Percentiles rank a stretch among this genome's conserved stretches.
These are phyloP conservation scores for Chionographis japonica DNA, from an alignment of 106 monocot species.

Conservation along the genomic window DNA sequence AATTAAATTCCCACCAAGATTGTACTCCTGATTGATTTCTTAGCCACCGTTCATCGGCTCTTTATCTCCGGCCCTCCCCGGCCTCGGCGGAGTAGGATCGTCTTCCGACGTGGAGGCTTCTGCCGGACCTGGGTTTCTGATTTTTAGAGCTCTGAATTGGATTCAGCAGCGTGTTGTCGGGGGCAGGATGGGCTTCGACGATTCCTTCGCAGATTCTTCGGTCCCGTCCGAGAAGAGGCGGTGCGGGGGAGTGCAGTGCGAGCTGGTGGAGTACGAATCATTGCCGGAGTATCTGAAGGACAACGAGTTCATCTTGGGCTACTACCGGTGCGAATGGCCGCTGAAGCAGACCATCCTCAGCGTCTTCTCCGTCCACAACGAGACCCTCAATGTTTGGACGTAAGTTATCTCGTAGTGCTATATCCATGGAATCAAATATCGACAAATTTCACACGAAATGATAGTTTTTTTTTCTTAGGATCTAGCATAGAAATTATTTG, in stretches of 20 bases:
- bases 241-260: not conserved
- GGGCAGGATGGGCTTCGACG: not conserved
- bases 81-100: no score
- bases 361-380: conserved; percentile 61
- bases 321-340: conserved; percentile 48
- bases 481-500: no score
- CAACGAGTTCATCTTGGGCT: conserved; percentile 42
- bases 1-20: no score
- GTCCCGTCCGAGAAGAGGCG: not conserved
- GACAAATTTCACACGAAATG: no score
- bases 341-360: conserved; percentile 47
- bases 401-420: not conserved
- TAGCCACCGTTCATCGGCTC: no score
- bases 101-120: no score
- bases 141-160: not conserved
- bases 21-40: no score
- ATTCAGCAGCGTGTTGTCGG: not conserved
- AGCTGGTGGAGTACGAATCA: conserved; percentile 26
- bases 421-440: no score
- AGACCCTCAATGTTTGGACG: conserved; percentile 58
- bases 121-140: no score
- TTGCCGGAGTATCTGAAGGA: conserved; percentile 41
- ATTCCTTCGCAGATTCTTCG: not conserved
- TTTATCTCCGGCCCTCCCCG: no score
- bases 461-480: no score